Evolutionary conservation across 768 basidiomycete species (phyloP), one percentile per base, ranked within the genome.

Genomic region (Brasilioporus rufonigricans): DNA sequence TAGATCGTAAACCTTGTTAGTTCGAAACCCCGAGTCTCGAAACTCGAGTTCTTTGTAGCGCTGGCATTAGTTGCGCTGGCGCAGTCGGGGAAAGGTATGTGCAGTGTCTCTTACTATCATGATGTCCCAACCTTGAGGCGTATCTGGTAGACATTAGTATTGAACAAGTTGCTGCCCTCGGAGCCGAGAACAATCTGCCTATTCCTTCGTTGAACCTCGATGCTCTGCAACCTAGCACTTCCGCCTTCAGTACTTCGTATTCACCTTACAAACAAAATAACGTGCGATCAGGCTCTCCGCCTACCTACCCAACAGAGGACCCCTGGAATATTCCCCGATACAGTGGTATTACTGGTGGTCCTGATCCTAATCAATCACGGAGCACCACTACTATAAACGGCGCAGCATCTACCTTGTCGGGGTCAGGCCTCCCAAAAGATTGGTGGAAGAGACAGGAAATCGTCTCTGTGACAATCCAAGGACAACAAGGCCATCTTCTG

Each of bases 1-100:
- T 50, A 95, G 93, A 95, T 98, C 62, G 88, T 97, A 52, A 93
- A 89, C 70, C 77, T 95, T 21, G 92, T 93, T 49, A 91, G 89
- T 71, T 86, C 87, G 32, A 80, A 81, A 55, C 80, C 89, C 41
- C 80, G 86, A 48, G 88, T 98, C 35, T 91, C 91, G 9, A 91
- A 85, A 61, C 83, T 87, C 53, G 94, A 98, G 66, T 95, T 96
- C 76, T 95, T 90, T 68, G 90, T 95, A 12, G 91, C 93, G 11
- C 72, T 98, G 24, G 92, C 91, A 12, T 77, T 98, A 14, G 91
- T 91, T 43, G 91, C 91, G 2, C 75, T 96, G 5, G 91, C 91
- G 6, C 94, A 98, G 71, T 75, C 83, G 6, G 86, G 84, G 4
- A 85, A 86, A 80, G 91, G 91, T 89, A 52, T 24, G 72, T 62